Conservation (phyloP, 179 eudicot species). For the Spinacia oleracea region DNA sequence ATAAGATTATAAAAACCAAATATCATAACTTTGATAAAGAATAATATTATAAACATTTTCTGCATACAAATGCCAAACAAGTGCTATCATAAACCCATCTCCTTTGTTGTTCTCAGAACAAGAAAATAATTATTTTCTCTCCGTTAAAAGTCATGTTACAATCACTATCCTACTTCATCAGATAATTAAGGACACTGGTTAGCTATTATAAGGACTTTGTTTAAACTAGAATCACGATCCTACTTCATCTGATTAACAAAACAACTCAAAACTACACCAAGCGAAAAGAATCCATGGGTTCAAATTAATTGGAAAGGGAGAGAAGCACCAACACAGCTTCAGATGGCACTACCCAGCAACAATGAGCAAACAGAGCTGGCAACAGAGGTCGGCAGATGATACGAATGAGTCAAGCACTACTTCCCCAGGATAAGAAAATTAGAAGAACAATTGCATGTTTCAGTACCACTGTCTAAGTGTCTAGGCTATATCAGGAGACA, state of each 20-base stretch:
- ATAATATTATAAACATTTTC: too few species aligned
- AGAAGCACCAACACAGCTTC: background rate
- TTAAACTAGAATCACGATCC: too few species aligned
- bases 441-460: background rate
- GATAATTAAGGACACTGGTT: too few species aligned
- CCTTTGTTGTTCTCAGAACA: background rate
- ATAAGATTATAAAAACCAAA: background rate
- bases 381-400: background rate
- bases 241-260: too few species aligned
- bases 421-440: background rate
- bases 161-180: background rate
- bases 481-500: background rate
- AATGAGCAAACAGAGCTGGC: background rate
- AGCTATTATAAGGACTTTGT: too few species aligned
- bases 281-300: background rate
- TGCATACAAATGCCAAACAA: too few species aligned
- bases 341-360: background rate
- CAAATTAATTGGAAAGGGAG: background rate
- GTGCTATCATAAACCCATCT: background rate
- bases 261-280: too few species aligned
- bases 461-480: background rate
- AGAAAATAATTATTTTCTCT: background rate
- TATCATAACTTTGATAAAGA: background rate
- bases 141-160: background rate
- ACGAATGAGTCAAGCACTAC: background rate